These are phyloP conservation scores for Suillus weaverae DNA, from an alignment of 768 basidiomycete species.

Conservation along the genomic window DNA sequence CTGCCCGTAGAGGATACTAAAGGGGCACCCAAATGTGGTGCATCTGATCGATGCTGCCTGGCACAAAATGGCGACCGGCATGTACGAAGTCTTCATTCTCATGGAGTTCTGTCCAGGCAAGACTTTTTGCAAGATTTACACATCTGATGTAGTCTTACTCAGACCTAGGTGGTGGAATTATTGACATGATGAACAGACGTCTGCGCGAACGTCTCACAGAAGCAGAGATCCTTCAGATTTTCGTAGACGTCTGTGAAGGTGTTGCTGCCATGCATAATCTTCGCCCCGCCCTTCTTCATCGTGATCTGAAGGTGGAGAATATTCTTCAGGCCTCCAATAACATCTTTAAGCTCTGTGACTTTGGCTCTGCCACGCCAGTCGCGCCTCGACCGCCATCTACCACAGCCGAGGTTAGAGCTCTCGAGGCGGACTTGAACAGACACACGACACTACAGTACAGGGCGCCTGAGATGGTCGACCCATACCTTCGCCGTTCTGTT, in stretches of 20 bases:
- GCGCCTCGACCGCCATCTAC: conserved; percentile 68
- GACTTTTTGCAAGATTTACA: conserved; percentile 1
- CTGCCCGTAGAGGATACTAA: conserved; percentile 71
- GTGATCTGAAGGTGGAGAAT: conserved; percentile 99
- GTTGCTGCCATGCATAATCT: conserved; percentile 96
- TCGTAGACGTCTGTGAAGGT: conserved; percentile 96
- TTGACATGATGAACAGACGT: conserved; percentile 99
- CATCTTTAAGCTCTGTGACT: conserved; percentile 95
- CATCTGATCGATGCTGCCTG: conserved; percentile 95
- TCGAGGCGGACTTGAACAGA: conserved; percentile 90
- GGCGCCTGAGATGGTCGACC: conserved; percentile 98
- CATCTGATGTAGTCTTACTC: conserved; percentile 8
- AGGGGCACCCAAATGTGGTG: conserved; percentile 93
- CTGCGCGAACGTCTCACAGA: conserved; percentile 93
- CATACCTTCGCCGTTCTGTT: conserved; percentile 75
- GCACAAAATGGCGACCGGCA: conserved; percentile 78
- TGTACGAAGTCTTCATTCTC: conserved; percentile 95
- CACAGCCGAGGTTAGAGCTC: conserved; percentile 78
- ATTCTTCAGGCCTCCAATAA: conserved; percentile 86
- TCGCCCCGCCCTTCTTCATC: conserved; percentile 86
- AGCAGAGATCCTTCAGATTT: conserved; percentile 95
- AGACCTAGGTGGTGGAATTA: conserved; percentile 86
- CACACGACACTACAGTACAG: conserved; percentile 97
- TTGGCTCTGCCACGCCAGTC: conserved; percentile 87
- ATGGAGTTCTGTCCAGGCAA: conserved; percentile 96